Conservation (phyloP, 148 eudicot species). For the Chenopodium suecicum region DNA sequence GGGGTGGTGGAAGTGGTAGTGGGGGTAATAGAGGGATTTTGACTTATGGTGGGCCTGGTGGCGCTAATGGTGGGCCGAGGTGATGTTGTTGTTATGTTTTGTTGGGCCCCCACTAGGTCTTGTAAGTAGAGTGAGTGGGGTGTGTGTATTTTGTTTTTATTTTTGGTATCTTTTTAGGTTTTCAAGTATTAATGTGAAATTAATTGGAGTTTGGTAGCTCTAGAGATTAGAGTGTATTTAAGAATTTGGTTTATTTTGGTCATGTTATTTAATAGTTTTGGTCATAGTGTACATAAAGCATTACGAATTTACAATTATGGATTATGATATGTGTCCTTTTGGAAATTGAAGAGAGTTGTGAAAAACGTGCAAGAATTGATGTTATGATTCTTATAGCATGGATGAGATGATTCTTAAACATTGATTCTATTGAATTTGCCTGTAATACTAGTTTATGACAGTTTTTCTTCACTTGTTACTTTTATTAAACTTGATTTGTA, state of each 20-base stretch:
- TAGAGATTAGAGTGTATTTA: no score
- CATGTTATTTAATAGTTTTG: not conserved
- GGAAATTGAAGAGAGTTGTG: not conserved
- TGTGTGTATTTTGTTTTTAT: not conserved
- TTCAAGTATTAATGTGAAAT: not conserved
- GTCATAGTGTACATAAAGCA: not conserved
- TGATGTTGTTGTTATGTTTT: not conserved
- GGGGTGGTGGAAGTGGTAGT: constrained; percentile 18
- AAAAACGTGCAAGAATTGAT: not conserved
- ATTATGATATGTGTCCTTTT: not conserved
- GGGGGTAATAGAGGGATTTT: constrained; percentile 1
- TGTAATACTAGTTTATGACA: no score
- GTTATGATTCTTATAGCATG: not conserved
- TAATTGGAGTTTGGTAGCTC: not conserved
- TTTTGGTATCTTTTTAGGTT: not conserved
- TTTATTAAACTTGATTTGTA: no score
- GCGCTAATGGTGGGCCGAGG: constrained; percentile 29
- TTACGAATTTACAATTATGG: not conserved
- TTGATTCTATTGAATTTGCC: not conserved
- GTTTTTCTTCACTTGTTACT: no score
- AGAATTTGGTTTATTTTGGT: not conserved
- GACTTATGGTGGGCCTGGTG: constrained; percentile 26
- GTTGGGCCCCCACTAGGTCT: not conserved
- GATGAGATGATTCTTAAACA: not conserved
- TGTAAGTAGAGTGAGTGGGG: not conserved